phyloP scores from a whole-genome alignment of 2,329 filamentous ascomycete species.

The Emericellopsis atlantica region DNA sequence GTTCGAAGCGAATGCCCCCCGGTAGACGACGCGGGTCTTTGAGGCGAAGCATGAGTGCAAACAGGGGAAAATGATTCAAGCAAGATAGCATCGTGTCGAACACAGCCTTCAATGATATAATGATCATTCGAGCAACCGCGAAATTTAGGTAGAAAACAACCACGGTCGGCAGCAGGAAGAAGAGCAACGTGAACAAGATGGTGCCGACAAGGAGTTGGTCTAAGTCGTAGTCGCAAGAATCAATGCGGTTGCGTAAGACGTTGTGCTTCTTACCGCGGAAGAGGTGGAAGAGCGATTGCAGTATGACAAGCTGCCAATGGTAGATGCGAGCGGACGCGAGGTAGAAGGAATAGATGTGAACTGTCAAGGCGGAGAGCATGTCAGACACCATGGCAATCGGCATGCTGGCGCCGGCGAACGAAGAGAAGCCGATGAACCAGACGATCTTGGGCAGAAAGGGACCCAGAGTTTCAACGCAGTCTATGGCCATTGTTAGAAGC shows the following conservation, averaged over 20 bases:
- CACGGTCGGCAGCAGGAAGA: slow-evolving; percentile 89
- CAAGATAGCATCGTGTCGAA: slow-evolving; percentile 89
- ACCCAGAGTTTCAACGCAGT: slow-evolving; percentile 63
- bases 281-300: slow-evolving; percentile 94
- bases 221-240: slow-evolving; percentile 96
- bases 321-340: slow-evolving; percentile 93
- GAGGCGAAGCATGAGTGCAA: slow-evolving; percentile 88
- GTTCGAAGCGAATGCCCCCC: slow-evolving; percentile 73
- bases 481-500: slow-evolving; percentile 23
- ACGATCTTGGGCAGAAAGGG: slow-evolving; percentile 78
- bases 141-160: slow-evolving; percentile 96
- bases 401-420: slow-evolving; percentile 93
- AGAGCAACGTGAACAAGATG: slow-evolving; percentile 88
- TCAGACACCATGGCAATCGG: slow-evolving; percentile 94
- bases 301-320: slow-evolving; percentile 95
- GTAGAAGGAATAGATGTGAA: slow-evolving; percentile 98
- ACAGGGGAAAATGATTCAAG: slow-evolving; percentile 93
- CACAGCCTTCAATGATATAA: slow-evolving; percentile 82
- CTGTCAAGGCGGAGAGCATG: slow-evolving; percentile 75
- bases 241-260: slow-evolving; percentile 89
- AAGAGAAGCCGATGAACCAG: slow-evolving; percentile 86
- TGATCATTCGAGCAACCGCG: slow-evolving; percentile 84
- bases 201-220: slow-evolving; percentile 94
- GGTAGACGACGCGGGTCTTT: slow-evolving; percentile 88
- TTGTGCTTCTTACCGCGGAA: slow-evolving; percentile 98